phyloP scores from a whole-genome alignment of 352 stramenopile species.

The Blastocystis sp. region DNA sequence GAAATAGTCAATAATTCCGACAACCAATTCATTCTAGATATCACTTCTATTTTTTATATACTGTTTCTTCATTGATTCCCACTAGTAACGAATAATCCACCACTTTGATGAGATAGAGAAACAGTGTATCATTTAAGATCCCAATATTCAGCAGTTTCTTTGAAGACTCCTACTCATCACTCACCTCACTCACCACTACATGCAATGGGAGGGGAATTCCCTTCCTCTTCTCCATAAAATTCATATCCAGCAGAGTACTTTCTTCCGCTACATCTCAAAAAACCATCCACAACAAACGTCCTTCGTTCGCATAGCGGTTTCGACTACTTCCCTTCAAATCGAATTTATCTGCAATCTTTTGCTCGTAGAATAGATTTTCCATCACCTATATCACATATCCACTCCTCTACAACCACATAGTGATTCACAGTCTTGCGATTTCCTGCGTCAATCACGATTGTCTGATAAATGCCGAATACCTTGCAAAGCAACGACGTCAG shows the following conservation, averaged over 20 bases:
- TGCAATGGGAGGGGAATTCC: constrained; percentile 49
- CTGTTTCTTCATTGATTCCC: constrained; percentile 54
- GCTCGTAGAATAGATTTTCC: constrained; percentile 61
- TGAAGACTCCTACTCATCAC: constrained; percentile 18
- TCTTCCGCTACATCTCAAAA: neutral
- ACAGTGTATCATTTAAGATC: constrained; percentile 49
- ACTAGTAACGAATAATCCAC: constrained; percentile 61
- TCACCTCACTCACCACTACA: neutral
- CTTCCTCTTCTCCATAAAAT: constrained; percentile 61
- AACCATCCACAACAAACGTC: neutral
- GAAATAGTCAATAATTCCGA: constrained; percentile 63
- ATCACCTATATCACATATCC: neutral
- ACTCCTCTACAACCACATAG: constrained; percentile 7
- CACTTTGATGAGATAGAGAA: constrained; percentile 54
- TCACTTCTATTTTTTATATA: neutral
- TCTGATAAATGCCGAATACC: constrained; percentile 57
- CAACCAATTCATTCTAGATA: constrained; percentile 40
- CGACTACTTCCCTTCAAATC: constrained; percentile 61
- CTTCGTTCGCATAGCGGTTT: constrained; percentile 53
- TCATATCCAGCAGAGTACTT: constrained; percentile 60
- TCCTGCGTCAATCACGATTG: neutral
- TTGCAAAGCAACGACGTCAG: constrained; percentile 41
- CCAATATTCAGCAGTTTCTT: constrained; percentile 53
- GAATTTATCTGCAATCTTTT: constrained; percentile 45
- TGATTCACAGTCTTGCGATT: neutral